A percentile compares a stretch with the other conserved stretches of the same genome.
Conservation (phyloP, 1,284 basidiomycete species). For the Leccinum variabile region DNA sequence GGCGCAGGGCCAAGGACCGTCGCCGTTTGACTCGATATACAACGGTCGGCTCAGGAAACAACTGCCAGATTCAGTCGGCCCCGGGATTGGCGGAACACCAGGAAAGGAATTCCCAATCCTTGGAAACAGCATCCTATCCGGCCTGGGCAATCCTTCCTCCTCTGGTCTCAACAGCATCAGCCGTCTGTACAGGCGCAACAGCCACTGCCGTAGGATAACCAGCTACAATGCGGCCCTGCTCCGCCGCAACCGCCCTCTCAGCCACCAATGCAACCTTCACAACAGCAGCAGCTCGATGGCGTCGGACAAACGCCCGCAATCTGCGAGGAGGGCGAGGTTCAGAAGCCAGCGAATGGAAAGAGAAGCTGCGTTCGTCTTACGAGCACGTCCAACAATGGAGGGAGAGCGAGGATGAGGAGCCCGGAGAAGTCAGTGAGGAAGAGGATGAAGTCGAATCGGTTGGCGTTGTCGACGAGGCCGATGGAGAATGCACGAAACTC, state of each 20-base stretch:
- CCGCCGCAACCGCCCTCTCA: conserved; percentile 29
- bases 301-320: conserved; percentile 16
- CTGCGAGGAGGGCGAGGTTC: conserved; percentile 26
- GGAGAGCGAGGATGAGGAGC: conserved; percentile 49
- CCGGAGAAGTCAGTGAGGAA: conserved; percentile 59
- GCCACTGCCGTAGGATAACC: conserved; percentile 27
- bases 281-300: conserved; percentile 30
- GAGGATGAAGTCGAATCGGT: conserved; percentile 57
- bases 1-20: conserved; percentile 30
- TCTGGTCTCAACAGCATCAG: conserved; percentile 41
- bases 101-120: conserved; percentile 69
- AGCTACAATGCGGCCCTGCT: conserved; percentile 17
- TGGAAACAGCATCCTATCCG: conserved; percentile 54
- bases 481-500: conserved; percentile 67
- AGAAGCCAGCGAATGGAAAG: conserved; percentile 73
- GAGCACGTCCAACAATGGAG: conserved; percentile 53
- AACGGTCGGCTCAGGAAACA: conserved; percentile 77
- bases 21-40: conserved; percentile 71
- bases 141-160: conserved; percentile 35
- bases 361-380: conserved; percentile 63
- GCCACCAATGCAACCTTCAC: conserved; percentile 32
- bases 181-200: conserved; percentile 19
- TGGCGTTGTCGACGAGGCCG: conserved; percentile 62
- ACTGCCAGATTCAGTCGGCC: conserved; percentile 56
- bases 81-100: conserved; percentile 22